Evolutionary conservation across 169 alveolate species (phyloP).

Genomic region (Plasmodium berghei): DNA sequence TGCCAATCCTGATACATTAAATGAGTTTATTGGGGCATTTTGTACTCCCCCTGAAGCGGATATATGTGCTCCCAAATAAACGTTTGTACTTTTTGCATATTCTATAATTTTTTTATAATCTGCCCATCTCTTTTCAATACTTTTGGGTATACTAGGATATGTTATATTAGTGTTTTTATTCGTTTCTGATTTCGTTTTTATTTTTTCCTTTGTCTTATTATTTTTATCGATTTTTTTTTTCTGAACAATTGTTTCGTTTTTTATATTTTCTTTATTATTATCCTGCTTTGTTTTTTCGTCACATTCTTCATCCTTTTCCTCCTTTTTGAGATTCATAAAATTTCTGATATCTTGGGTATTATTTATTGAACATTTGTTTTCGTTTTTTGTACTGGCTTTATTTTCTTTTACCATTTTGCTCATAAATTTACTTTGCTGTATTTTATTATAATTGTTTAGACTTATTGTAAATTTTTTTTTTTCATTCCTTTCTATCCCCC

Average conservation of each 20-base stretch:
- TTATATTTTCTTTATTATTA: not conserved
- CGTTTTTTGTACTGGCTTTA: not conserved
- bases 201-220: constrained; percentile 2
- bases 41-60: constrained; percentile 93
- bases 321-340: constrained; percentile 6
- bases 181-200: constrained; percentile 1
- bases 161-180: constrained; percentile 15
- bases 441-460: too few relatives aligned
- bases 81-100: constrained; percentile 76
- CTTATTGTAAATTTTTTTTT: too few relatives aligned
- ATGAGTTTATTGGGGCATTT: constrained; percentile 85
- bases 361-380: constrained; percentile 9
- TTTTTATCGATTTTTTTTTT: constrained; percentile 1
- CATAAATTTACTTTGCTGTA: too few relatives aligned
- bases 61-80: constrained; percentile 91
- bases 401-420: too few relatives aligned
- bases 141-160: constrained; percentile 47
- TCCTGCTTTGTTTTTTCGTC: constrained; percentile 4
- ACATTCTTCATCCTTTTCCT: not conserved
- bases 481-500: too few relatives aligned
- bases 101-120: constrained; percentile 57
- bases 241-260: not conserved
- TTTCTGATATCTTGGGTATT: constrained; percentile 7
- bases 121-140: constrained; percentile 52
- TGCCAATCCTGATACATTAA: constrained; percentile 88